Base-by-base conservation (phyloP, 208 protist genomes). In the Acanthamoeba sp. region DNA sequence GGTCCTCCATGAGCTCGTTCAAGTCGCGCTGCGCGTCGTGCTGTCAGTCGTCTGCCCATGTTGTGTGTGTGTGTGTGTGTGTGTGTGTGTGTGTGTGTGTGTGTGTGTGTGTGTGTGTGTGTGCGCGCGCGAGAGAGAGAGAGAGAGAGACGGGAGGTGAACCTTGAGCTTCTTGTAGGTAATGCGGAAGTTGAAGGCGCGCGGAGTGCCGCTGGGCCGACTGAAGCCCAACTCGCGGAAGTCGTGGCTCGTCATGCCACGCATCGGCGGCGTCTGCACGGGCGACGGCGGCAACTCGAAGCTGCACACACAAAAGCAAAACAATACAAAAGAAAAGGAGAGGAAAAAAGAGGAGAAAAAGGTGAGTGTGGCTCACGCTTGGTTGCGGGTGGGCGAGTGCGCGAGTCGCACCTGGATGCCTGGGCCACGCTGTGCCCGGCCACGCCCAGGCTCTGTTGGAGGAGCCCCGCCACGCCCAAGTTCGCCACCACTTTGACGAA, bases 141-240 rank as follows among this genome's bases (percentile, higher is more conserved):
- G n/a, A n/a, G n/a, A n/a, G n/a, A n/a, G n/a, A n/a, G n/a, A n/a
- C n/a, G n/a, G n/a, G n/a, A n/a, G n/a, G n/a, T n/a, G 42, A 38
- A 73, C 64, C 64, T 73, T 82, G 24, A 82, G 73, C n/a, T 82
- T 82, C 73, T 82, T 82, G 73, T 82, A 82, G 42, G 73, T 82
- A 38, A 82, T 82, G 16, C 73, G 12, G 38, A 82, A 34, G 42
- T 82, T 82, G 73, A 82, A 82, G 42, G 55, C 22, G 55, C 55
- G 55, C 22, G 55, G 55, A 2, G 55, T 59, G 22, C 38, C 27
- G 64, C n/a, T n/a, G 6, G 34, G 32, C 6, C 29, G 64, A n/a
- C 9, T 32, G 64, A 29, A 38, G 64, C 64, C 64, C 29, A 73
- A 3, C 16, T 73, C 64, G 34, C 59, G 59, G 59, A 66, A 66